phyloP scores from a whole-genome alignment of 2,329 filamentous ascomycete genomes.

The Cercospora sp. region DNA sequence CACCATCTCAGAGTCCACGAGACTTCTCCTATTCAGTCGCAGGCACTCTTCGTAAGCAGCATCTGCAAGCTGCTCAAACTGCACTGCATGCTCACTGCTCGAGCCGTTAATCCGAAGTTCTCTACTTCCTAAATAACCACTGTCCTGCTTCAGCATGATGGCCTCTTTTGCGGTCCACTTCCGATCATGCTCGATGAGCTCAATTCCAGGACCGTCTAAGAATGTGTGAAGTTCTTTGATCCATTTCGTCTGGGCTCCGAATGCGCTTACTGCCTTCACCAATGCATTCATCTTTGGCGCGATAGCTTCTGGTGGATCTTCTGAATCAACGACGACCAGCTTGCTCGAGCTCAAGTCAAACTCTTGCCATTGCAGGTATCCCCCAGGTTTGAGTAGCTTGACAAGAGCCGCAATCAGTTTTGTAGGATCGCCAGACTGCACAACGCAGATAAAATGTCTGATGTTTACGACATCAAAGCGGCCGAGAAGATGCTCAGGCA shows the following conservation, averaged over 20 bases:
- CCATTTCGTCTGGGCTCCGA: neutral
- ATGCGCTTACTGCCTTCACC: neutral
- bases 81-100: neutral
- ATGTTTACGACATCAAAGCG: conserved; percentile 8
- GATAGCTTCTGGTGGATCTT: neutral
- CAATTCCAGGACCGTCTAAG: neutral
- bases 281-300: neutral
- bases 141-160: conserved; percentile 4
- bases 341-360: neutral
- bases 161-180: neutral
- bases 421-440: neutral
- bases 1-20: neutral
- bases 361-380: conserved; percentile 16
- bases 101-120: neutral
- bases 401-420: neutral
- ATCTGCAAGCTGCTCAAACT: neutral
- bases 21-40: neutral
- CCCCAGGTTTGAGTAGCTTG: conserved; percentile 5
- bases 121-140: neutral
- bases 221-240: neutral
- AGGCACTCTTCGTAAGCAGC: neutral
- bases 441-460: conserved; percentile 7
- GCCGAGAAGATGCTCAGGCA: neutral
- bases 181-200: neutral
- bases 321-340: neutral